These are phyloP conservation scores for Elsinoe arachidis DNA, from an alignment of 2,329 filamentous ascomycete genomes.

Conservation along the genomic window DNA sequence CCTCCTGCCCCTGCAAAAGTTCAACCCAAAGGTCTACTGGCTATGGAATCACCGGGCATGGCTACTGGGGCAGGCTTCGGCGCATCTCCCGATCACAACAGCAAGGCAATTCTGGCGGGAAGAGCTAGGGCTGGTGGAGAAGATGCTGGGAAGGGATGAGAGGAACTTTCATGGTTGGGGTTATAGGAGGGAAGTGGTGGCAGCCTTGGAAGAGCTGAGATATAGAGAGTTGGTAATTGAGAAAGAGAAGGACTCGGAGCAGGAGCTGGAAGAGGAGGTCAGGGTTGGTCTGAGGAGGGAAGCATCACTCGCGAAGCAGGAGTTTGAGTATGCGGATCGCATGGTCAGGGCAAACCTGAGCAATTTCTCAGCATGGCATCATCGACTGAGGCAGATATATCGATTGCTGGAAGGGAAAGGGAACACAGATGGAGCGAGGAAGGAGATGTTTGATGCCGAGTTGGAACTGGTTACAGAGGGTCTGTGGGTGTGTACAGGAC, in stretches of 20 bases:
- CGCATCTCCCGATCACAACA: slow-evolving; percentile 47
- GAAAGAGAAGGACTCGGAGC: background rate
- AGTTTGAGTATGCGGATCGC: slow-evolving; percentile 82
- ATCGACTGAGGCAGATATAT: slow-evolving; percentile 74
- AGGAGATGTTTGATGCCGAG: slow-evolving; percentile 66
- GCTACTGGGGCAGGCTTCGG: slow-evolving; percentile 65
- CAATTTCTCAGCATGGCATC: slow-evolving; percentile 97
- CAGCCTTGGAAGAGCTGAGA: slow-evolving; percentile 57
- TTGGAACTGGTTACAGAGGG: slow-evolving; percentile 66
- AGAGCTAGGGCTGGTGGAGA: slow-evolving; percentile 72
- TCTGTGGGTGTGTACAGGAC: slow-evolving; percentile 64
- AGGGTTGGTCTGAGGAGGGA: slow-evolving; percentile 22
- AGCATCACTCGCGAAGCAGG: slow-evolving; percentile 60
- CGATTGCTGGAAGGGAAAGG: slow-evolving; percentile 62
- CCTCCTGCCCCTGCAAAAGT: slow-evolving; percentile 71
- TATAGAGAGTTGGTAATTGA: slow-evolving; percentile 18
- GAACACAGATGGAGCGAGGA: slow-evolving; percentile 55
- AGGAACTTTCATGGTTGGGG: slow-evolving; percentile 97
- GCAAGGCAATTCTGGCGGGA: slow-evolving; percentile 69
- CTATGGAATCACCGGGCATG: slow-evolving; percentile 95
- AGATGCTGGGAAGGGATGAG: slow-evolving; percentile 79
- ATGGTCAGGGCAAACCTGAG: slow-evolving; percentile 81
- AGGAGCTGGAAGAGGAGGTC: slow-evolving; percentile 26
- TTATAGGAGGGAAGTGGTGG: slow-evolving; percentile 72
- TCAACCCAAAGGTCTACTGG: slow-evolving; percentile 97